phyloP scores from a whole-genome alignment of 176 grass and related monocot genomes.

The Lolium rigidum region DNA sequence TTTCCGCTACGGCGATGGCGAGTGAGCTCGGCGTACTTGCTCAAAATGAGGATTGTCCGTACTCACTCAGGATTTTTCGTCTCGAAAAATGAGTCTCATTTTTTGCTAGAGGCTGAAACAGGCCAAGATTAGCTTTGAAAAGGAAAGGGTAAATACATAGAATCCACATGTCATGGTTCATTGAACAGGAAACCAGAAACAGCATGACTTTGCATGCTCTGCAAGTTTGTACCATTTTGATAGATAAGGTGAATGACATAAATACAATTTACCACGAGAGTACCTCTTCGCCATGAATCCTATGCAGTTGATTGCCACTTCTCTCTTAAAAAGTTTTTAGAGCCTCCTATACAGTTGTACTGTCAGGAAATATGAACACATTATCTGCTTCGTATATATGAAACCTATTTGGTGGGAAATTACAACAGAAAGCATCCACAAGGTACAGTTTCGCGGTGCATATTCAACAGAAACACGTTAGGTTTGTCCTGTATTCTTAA shows the following conservation, averaged over 20 bases:
- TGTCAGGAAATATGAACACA: not conserved
- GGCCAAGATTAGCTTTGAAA: not conserved
- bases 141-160: not conserved
- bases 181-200: not conserved
- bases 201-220: not conserved
- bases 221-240: not conserved
- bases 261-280: not conserved
- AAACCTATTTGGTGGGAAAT: slow-evolving; percentile 25
- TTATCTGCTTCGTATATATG: not conserved
- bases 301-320: not conserved
- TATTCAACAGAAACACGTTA: slow-evolving; percentile 13
- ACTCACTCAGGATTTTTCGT: not conserved
- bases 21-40: not conserved
- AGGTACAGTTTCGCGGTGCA: not conserved
- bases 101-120: too few relatives aligned
- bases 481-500: slow-evolving; percentile 26
- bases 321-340: not conserved
- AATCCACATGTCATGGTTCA: not conserved
- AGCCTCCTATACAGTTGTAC: not conserved
- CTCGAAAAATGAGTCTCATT: not conserved
- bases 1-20: not conserved
- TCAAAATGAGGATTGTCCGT: not conserved
- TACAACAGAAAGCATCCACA: not conserved
- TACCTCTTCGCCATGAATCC: not conserved
- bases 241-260: not conserved